Conservation (phyloP, 148 eudicot species). For the Chenopodium quinoa region DNA sequence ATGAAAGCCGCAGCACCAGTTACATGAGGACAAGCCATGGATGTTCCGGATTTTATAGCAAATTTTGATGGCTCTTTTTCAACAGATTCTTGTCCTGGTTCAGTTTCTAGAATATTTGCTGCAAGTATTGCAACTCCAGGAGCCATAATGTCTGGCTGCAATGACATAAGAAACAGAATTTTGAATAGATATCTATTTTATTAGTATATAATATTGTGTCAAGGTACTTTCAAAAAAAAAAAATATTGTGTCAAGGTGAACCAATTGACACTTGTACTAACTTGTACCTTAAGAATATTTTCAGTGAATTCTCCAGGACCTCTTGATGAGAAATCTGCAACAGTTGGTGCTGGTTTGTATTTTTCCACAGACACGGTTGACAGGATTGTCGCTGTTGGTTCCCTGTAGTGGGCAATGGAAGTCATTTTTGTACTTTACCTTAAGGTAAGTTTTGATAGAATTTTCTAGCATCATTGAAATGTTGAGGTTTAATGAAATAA, state of each 20-base stretch:
- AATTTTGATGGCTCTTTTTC: conserved; percentile 37
- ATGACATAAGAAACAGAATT: background rate
- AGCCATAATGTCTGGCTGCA: conserved; percentile 70
- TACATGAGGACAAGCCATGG: conserved; percentile 85
- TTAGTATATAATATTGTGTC: background rate
- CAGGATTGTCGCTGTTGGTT: conserved; percentile 55
- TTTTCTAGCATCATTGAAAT: background rate
- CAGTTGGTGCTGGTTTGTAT: conserved; percentile 59
- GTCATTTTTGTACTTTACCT: background rate
- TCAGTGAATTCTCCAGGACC: conserved; percentile 64
- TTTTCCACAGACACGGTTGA: conserved; percentile 36
- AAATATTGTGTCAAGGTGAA: background rate
- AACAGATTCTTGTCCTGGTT: conserved; percentile 26
- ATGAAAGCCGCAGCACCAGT: conserved; percentile 60
- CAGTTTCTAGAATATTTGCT: conserved; percentile 43
- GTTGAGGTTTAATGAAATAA: background rate
- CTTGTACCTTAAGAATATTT: conserved; percentile 67
- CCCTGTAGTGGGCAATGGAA: conserved; percentile 25
- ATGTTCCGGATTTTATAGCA: conserved; percentile 63
- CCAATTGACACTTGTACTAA: background rate
- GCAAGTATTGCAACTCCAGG: conserved; percentile 74
- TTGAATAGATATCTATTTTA: background rate
- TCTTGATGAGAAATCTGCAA: conserved; percentile 70
- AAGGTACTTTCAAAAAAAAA: background rate
- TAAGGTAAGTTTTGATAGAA: background rate